Evolutionary conservation across 1,284 basidiomycete species (phyloP), one percentile per base, ranked within the genome.

Genomic region (Sporisorium iseilematis-ciliati): DNA sequence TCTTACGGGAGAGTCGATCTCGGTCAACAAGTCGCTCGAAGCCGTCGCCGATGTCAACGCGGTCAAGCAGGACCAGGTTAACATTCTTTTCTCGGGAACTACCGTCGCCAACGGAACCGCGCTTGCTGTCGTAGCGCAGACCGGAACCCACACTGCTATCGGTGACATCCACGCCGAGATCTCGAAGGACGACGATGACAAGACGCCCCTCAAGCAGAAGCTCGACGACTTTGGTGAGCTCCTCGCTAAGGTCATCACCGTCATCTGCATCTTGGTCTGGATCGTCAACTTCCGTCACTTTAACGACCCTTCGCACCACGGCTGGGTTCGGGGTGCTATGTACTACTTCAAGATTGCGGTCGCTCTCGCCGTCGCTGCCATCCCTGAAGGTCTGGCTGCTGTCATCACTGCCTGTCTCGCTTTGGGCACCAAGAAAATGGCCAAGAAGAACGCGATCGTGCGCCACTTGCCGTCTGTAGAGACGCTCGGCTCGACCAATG

Each of bases 261-360:
- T 85, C 57, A 84, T 85, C 46, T 84, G 82, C 70, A 79, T 85
- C 53, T 64, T 85, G 25, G 82, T 85, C 5, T 84, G 82, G 83
- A 78, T 83, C 50, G 80, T 84, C 66, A 84, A 84, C 71, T 74
- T 83, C 48, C 82, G 83, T 41, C 78, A 85, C 61, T 85, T 85
- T 52, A 77, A 61, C 65, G 83, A 85, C 54, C 82, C 83, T n/a
- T 73, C 72, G 11, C 83, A 85, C 69, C 79, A 82, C 46, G 83
- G 83, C 42, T 76, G 74, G 77, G 62, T 85, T 48, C 72, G 79
- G 38, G 82, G 82, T 51, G 82, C 82, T 35, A 79, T 84, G 66
- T 84, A 84, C 76, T 84, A 84, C 68, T 84, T 84, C 65, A 85
- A 85, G 67, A 85, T 85, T 57, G 82, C 82, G 40, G 83, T 85